These are phyloP conservation scores for Nicotiana sylvestris DNA, from an alignment of 257 asterid genomes.

Conservation along the genomic window DNA sequence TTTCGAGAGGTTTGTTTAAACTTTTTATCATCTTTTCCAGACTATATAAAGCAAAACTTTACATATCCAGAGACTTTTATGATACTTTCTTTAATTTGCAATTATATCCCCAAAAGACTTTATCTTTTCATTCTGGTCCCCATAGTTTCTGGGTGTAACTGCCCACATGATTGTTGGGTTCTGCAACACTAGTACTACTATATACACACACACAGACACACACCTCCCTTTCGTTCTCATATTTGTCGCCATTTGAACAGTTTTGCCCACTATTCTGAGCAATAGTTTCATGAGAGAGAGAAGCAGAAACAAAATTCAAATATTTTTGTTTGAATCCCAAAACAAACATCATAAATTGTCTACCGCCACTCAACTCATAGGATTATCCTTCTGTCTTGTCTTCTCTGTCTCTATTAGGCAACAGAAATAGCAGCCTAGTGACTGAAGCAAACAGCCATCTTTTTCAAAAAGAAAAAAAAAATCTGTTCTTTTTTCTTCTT, in stretches of 20 bases:
- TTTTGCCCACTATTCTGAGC: neutral
- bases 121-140: neutral
- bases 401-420: neutral
- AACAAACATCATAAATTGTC: conserved; percentile 3
- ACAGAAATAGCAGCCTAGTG: neutral
- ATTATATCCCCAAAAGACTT: neutral
- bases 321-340: neutral
- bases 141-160: neutral
- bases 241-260: neutral
- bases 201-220: too few relatives aligned
- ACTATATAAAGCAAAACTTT: neutral
- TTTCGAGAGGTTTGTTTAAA: neutral
- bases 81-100: neutral
- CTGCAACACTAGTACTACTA: neutral
- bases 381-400: neutral
- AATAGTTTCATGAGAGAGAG: neutral
- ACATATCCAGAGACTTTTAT: neutral
- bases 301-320: neutral
- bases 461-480: neutral
- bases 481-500: neutral
- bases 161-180: neutral
- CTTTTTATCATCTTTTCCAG: neutral
- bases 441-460: neutral
- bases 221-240: too few relatives aligned
- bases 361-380: neutral